A percentile compares a stretch with the other conserved stretches of the same genome.
Conservation (phyloP, 2,329 filamentous ascomycete genomes). For the Dichotomopilus funicola region DNA sequence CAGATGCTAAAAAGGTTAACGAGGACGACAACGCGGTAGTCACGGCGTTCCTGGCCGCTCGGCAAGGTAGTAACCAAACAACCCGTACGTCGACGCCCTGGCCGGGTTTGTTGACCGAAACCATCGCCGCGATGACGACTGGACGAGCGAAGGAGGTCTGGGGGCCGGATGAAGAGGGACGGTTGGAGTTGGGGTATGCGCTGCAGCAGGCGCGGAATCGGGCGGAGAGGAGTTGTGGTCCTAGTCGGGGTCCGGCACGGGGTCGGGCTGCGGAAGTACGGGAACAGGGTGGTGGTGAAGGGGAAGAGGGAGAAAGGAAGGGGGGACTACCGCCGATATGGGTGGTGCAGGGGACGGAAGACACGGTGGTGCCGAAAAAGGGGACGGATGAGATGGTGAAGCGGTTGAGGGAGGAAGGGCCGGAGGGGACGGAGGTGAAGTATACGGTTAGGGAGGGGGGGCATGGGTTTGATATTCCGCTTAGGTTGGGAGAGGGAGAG, state of each 20-base stretch:
- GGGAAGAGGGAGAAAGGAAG: no score
- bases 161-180: conserved; percentile 13
- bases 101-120: conserved; percentile 6
- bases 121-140: background rate
- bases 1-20: background rate
- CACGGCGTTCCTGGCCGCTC: no score
- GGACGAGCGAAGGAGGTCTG: conserved; percentile 13
- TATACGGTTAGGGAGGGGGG: conserved; percentile 18
- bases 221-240: no score
- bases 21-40: background rate
- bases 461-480: conserved; percentile 18
- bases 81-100: conserved; percentile 12
- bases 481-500: background rate
- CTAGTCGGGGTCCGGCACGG: no score
- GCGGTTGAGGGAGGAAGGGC: conserved; percentile 6
- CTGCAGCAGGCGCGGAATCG: background rate
- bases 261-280: no score
- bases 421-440: conserved; percentile 9
- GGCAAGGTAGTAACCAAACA: conserved; percentile 2
- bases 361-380: conserved; percentile 11
- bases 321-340: conserved; percentile 15
- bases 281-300: no score
- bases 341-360: conserved; percentile 19
- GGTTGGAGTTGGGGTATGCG: conserved; percentile 12
- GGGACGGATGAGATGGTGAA: conserved; percentile 17